Conservation (phyloP, 2,329 filamentous ascomycete species). For the Pseudopyrenochaeta lycopersici region DNA sequence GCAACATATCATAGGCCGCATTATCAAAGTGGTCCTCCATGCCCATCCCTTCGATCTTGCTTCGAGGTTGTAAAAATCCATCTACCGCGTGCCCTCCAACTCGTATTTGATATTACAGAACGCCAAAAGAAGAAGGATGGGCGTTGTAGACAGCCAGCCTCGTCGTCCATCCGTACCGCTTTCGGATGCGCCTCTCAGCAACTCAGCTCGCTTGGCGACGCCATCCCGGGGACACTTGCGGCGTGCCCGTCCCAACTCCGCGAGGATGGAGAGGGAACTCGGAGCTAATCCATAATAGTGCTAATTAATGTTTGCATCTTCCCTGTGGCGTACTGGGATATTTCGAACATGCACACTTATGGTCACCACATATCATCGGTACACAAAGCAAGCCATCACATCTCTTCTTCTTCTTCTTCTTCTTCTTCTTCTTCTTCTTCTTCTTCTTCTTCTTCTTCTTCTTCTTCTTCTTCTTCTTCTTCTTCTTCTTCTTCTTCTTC, state of each 20-base stretch:
- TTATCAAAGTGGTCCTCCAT: background rate
- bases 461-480: no score
- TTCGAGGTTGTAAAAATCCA: background rate
- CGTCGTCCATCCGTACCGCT: background rate
- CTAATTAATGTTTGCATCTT: background rate
- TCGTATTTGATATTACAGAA: background rate
- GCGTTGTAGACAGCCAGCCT: background rate
- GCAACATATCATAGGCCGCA: no score
- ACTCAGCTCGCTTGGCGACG: conserved; percentile 1
- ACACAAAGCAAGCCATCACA: no score
- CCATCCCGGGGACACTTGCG: background rate
- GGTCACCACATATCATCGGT: no score
- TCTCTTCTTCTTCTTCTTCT: no score
- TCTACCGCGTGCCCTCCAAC: background rate
- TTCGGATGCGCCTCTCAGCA: background rate
- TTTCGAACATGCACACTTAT: no score
- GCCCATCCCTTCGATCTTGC: background rate
- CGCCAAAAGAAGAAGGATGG: background rate
- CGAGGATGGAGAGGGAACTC: background rate
- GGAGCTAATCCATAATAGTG: background rate
- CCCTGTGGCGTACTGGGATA: background rate
- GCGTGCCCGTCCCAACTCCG: background rate
- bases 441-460: no score
- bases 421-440: no score
- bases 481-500: no score